Evolutionary conservation across 2,329 filamentous ascomycete species (phyloP).

Genomic region (Torrubiellomyces zombiae): DNA sequence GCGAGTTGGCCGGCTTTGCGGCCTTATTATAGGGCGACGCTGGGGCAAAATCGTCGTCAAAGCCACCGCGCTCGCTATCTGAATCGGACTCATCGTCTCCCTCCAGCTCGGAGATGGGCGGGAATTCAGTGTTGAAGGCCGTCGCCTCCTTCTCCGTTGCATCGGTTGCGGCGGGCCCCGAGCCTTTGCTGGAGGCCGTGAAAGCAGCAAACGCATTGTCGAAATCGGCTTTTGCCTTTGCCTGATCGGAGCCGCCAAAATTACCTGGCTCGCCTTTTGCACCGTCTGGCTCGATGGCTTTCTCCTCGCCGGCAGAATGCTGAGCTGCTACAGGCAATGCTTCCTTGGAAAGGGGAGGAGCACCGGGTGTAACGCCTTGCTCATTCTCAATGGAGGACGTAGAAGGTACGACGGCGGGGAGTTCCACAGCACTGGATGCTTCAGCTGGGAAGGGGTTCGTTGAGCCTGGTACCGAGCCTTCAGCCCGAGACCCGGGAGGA

Average conservation of each 20-base stretch:
- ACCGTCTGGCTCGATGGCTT: conserved; percentile 6
- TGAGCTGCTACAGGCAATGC: conserved; percentile 7
- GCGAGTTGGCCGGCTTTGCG: conserved; percentile 6
- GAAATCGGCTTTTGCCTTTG: conserved; percentile 62
- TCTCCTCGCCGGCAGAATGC: conserved; percentile 5
- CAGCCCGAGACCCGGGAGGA: conserved; percentile 43
- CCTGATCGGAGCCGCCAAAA: conserved; percentile 35
- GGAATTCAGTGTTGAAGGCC: conserved; percentile 64
- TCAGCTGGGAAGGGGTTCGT: conserved; percentile 12
- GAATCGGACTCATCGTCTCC: conserved; percentile 72
- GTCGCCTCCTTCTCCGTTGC: conserved; percentile 26
- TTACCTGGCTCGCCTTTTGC: conserved; percentile 22
- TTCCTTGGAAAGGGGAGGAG: conserved; percentile 11
- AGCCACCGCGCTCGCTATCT: conserved; percentile 63
- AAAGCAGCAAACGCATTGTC: conserved; percentile 75
- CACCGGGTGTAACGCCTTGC: conserved; percentile 11
- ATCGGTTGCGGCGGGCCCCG: conserved; percentile 24
- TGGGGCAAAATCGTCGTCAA: conserved; percentile 83
- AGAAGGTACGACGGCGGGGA: conserved; percentile 8
- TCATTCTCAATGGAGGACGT: conserved; percentile 6
- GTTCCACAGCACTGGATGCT: conserved; percentile 6
- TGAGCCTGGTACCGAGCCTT: conserved; percentile 24
- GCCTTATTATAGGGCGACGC: conserved; percentile 29
- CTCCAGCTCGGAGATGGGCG: conserved; percentile 77
- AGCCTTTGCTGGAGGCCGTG: conserved; percentile 33